Conservation (phyloP, 106 monocot species). For the Alisma plantagoaquatica region DNA sequence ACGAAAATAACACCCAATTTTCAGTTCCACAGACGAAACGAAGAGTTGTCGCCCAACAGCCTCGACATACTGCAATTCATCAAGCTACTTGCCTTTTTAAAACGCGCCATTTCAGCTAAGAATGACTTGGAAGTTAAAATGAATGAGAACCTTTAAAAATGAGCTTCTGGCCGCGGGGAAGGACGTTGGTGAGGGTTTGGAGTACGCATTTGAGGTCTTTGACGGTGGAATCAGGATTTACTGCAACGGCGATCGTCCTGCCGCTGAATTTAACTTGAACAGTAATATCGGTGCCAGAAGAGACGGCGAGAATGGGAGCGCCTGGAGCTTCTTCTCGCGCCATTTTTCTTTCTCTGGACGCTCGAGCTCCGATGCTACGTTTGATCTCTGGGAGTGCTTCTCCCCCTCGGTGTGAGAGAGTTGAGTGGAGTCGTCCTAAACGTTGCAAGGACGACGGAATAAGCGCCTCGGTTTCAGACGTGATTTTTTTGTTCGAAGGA, state of each 20-base stretch:
- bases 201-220: constrained; percentile 63
- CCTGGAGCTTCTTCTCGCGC: neutral
- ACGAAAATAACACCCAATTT: no score
- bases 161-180: constrained; percentile 91
- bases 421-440: no score
- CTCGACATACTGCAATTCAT: no score
- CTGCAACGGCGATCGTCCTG: constrained; percentile 35
- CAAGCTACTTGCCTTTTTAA: no score
- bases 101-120: no score
- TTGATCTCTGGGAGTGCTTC: neutral
- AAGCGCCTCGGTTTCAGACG: no score
- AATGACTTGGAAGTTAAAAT: neutral
- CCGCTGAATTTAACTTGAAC: constrained; percentile 75
- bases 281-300: constrained; percentile 27
- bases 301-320: neutral
- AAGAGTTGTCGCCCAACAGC: no score
- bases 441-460: no score
- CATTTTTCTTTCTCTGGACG: neutral
- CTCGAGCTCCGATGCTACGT: neutral
- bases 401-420: no score
- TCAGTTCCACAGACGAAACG: no score
- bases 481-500: no score
- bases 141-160: constrained; percentile 61
- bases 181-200: constrained; percentile 82
- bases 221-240: constrained; percentile 37